Evolutionary conservation across 1,284 basidiomycete species (phyloP).

Genomic region (Bjerkandera adusta): DNA sequence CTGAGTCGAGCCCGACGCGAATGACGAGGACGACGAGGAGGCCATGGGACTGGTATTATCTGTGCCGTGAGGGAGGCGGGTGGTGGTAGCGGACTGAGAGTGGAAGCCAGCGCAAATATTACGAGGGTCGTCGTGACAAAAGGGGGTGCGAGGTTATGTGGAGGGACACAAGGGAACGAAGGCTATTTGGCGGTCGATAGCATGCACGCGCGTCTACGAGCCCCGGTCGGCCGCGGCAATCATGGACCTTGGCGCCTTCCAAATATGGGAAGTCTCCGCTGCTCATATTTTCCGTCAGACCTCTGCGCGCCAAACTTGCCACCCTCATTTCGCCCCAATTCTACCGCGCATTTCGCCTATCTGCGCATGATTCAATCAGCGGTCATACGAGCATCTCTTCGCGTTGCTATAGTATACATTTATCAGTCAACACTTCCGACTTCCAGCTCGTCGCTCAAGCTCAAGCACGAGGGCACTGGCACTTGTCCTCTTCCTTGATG

Average conservation of each 20-base stretch:
- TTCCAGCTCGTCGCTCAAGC: background rate
- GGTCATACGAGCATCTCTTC: too few species aligned
- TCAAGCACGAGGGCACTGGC: slow-evolving; percentile 43
- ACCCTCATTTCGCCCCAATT: slow-evolving; percentile 2
- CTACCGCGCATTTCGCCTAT: slow-evolving; percentile 7
- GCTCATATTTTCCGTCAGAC: slow-evolving; percentile 4
- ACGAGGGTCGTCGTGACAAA: too few species aligned
- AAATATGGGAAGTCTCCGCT: slow-evolving; percentile 6
- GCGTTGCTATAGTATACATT: too few species aligned
- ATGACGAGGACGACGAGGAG: slow-evolving; percentile 7
- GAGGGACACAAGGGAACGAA: too few species aligned
- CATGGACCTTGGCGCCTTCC: slow-evolving; percentile 9
- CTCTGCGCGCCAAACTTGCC: background rate
- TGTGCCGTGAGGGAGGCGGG: background rate
- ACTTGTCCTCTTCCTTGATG: slow-evolving; percentile 69
- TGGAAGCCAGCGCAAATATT: background rate
- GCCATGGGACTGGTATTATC: too few species aligned
- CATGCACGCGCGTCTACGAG: too few species aligned
- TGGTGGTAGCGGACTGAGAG: background rate
- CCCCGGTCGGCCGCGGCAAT: slow-evolving; percentile 11
- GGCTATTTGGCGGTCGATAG: too few species aligned
- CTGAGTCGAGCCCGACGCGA: too few species aligned
- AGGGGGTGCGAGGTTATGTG: too few species aligned
- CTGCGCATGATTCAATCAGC: slow-evolving; percentile 2
- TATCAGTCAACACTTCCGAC: too few species aligned